Conservation (phyloP, 2,329 filamentous ascomycete species). For the Aspergillus quadrilineatus region DNA sequence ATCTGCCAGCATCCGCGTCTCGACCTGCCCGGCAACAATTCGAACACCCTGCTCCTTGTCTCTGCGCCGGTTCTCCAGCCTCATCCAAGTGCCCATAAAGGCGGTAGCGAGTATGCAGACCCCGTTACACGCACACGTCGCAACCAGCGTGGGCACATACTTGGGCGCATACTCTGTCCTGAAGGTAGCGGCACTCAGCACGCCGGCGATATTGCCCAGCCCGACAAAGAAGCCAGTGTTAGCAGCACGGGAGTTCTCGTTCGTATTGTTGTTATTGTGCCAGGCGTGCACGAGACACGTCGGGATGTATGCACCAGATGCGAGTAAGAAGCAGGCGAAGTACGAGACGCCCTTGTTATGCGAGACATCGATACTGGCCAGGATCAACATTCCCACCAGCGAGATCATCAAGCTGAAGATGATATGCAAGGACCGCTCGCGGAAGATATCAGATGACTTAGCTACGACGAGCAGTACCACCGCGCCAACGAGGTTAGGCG, state of each 20-base stretch:
- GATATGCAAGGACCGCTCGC: slow-evolving; percentile 51
- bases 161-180: slow-evolving; percentile 50
- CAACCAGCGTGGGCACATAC: slow-evolving; percentile 48
- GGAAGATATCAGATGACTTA: slow-evolving; percentile 46
- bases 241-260: slow-evolving; percentile 51
- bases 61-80: slow-evolving; percentile 43
- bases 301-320: slow-evolving; percentile 46
- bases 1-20: slow-evolving; percentile 40
- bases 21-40: slow-evolving; percentile 40
- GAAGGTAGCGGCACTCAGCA: slow-evolving; percentile 48
- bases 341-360: slow-evolving; percentile 48
- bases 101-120: slow-evolving; percentile 43
- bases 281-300: slow-evolving; percentile 51
- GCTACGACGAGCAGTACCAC: slow-evolving; percentile 47
- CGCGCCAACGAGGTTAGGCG: slow-evolving; percentile 51
- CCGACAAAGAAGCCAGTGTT: slow-evolving; percentile 51
- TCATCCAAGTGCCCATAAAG: slow-evolving; percentile 48
- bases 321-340: slow-evolving; percentile 53
- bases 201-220: slow-evolving; percentile 51
- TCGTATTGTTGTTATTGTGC: slow-evolving; percentile 56
- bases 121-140: slow-evolving; percentile 45
- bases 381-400: slow-evolving; percentile 46
- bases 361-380: slow-evolving; percentile 46
- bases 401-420: slow-evolving; percentile 41
- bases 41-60: slow-evolving; percentile 39